These are phyloP conservation scores for Cucumis sativus DNA, from an alignment of 306 rosid species.

Conservation along the genomic window Cucumber_9930_V3 NC_026657.2:29436001-29436500, in stretches of 20 bases:
- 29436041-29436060: slow-evolving; percentile 38
- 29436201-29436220: slow-evolving; percentile 44
- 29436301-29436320: not conserved
- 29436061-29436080: slow-evolving; percentile 27
- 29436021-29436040: slow-evolving; percentile 69
- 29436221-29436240: not conserved
- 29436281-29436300: not conserved
- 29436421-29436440: not conserved
- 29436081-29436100: not conserved
- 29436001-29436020: slow-evolving; percentile 14
- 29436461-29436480: slow-evolving; percentile 64
- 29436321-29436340: slow-evolving; percentile 8
- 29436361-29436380: slow-evolving; percentile 36
- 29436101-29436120: not conserved
- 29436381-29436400: not conserved
- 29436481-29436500: slow-evolving; percentile 77
- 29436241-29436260: not conserved
- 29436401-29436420: not conserved
- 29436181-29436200: slow-evolving; percentile 70
- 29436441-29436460: not conserved
- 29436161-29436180: slow-evolving; percentile 55
- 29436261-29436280: not conserved
- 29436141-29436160: slow-evolving; percentile 25
- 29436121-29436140: not conserved
- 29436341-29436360: slow-evolving; percentile 70